Percentiles rank a stretch among this genome's conserved stretches.
Conservation (phyloP, 2,329 filamentous ascomycete species). For the Neurospora crassa region DNA sequence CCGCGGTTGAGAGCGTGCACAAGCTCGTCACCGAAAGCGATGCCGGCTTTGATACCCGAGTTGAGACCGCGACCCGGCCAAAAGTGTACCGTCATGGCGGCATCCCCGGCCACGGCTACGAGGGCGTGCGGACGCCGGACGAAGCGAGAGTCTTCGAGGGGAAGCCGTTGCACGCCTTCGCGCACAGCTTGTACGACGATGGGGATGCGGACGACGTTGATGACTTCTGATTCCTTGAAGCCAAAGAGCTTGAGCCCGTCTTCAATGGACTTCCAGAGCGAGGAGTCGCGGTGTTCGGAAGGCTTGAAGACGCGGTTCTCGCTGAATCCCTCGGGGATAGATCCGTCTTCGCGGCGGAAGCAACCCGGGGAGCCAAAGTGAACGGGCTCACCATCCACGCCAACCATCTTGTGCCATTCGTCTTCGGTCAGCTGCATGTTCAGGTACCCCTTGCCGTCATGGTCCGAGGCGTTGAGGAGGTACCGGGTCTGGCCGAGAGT, state of each 20-base stretch:
- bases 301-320: slow-evolving; percentile 24
- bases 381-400: slow-evolving; percentile 22
- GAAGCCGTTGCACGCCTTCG: slow-evolving; percentile 23
- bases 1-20: slow-evolving; percentile 23
- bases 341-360: slow-evolving; percentile 20
- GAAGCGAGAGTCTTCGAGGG: slow-evolving; percentile 17
- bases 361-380: slow-evolving; percentile 26
- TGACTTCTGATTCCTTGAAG: slow-evolving; percentile 27
- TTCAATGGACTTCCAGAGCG: slow-evolving; percentile 25
- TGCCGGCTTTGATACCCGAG: slow-evolving; percentile 27
- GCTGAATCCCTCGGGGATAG: slow-evolving; percentile 22
- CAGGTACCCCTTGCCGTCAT: slow-evolving; percentile 25
- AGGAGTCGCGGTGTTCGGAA: slow-evolving; percentile 20
- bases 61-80: slow-evolving; percentile 28
- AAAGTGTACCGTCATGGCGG: slow-evolving; percentile 28
- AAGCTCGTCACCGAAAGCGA: slow-evolving; percentile 27
- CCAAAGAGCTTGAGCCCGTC: slow-evolving; percentile 28
- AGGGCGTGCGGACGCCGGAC: slow-evolving; percentile 23
- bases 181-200: slow-evolving; percentile 26
- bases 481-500: slow-evolving; percentile 28
- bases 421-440: slow-evolving; percentile 29
- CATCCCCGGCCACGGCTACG: slow-evolving; percentile 26
- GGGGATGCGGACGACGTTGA: slow-evolving; percentile 27
- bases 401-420: slow-evolving; percentile 26
- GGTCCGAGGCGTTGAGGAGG: slow-evolving; percentile 26